Conservation (phyloP, 208 protist species). For the Trypanosoma conorhini region DNA sequence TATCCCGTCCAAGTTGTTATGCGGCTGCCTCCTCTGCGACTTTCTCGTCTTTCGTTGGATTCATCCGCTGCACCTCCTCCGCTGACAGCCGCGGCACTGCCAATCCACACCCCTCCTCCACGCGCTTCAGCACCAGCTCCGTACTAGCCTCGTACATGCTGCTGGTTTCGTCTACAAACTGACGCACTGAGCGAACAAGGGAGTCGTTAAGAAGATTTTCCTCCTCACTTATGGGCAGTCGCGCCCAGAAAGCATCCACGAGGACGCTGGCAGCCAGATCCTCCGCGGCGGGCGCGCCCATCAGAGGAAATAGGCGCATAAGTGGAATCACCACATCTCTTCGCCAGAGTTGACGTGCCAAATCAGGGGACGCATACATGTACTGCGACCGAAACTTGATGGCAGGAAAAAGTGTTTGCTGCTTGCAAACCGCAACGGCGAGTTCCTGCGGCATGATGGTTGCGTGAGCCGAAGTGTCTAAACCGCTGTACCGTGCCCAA, state of each 20-base stretch:
- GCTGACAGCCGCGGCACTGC: constrained; percentile 56
- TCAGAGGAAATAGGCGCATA: constrained; percentile 72
- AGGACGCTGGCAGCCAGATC: constrained; percentile 79
- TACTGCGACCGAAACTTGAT: constrained; percentile 80
- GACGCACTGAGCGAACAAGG: constrained; percentile 43
- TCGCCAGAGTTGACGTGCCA: constrained; percentile 82
- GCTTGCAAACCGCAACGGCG: constrained; percentile 61
- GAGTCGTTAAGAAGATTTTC: constrained; percentile 66
- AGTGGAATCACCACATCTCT: constrained; percentile 79
- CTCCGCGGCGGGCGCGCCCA: constrained; percentile 69
- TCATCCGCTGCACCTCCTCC: constrained; percentile 40
- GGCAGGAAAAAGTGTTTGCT: constrained; percentile 82
- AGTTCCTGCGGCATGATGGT: constrained; percentile 71
- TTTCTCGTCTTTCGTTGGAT: constrained; percentile 14
- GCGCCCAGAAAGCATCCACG: constrained; percentile 78
- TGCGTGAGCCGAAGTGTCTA: constrained; percentile 43
- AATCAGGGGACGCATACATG: constrained; percentile 79
- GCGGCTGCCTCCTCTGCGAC: constrained; percentile 11
- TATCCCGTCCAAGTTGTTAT: constrained; percentile 1
- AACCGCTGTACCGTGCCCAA: constrained; percentile 75
- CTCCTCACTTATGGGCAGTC: constrained; percentile 48
- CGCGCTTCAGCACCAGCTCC: constrained; percentile 60
- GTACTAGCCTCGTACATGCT: constrained; percentile 62
- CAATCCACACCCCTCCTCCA: constrained; percentile 64
- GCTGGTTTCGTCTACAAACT: constrained; percentile 64